These are phyloP conservation scores for Pseudocercospora vitis DNA, from an alignment of 2,329 filamentous ascomycete genomes.

Conservation along the genomic window DNA sequence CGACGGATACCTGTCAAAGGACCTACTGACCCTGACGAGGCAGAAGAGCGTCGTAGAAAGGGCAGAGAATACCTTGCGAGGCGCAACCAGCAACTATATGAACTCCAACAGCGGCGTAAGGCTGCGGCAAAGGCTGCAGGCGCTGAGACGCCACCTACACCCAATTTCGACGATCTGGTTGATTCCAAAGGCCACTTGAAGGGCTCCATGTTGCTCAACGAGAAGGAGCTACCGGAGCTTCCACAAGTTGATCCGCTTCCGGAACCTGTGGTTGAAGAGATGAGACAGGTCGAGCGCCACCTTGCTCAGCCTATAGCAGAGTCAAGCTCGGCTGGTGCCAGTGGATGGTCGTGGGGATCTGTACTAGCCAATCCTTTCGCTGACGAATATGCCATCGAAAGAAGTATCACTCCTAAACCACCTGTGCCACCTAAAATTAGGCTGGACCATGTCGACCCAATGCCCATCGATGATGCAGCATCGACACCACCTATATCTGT, in stretches of 20 bases:
- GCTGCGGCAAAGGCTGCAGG: conserved; percentile 19
- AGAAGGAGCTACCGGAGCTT: conserved; percentile 25
- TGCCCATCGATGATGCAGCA: conserved; percentile 17
- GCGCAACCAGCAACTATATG: conserved; percentile 38
- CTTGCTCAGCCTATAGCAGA: conserved; percentile 27
- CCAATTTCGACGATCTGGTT: conserved; percentile 38
- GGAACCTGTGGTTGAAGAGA: conserved; percentile 23
- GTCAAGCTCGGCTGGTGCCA: conserved; percentile 25
- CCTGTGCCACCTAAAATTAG: conserved; percentile 48
- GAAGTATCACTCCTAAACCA: conserved; percentile 46
- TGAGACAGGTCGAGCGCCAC: conserved; percentile 30
- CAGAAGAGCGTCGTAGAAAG: conserved; percentile 38
- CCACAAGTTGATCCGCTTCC: conserved; percentile 25
- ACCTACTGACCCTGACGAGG: conserved; percentile 34
- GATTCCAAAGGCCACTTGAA: conserved; percentile 36
- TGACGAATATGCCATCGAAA: conserved; percentile 42
- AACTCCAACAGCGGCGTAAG: conserved; percentile 34
- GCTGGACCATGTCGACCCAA: conserved; percentile 35
- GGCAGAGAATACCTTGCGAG: conserved; percentile 40
- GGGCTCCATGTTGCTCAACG: conserved; percentile 10
- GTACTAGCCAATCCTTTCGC: conserved; percentile 48
- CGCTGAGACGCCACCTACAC: conserved; percentile 25
- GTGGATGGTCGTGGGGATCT: conserved; percentile 44
- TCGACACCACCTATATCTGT: conserved; percentile 25
- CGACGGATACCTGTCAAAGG: conserved; percentile 35